Percentiles rank a stretch among this genome's conserved stretches.
Evolutionary conservation across 495 filamentous ascomycete species (phyloP).

Genomic region (Bathelium albidoporum): DNA sequence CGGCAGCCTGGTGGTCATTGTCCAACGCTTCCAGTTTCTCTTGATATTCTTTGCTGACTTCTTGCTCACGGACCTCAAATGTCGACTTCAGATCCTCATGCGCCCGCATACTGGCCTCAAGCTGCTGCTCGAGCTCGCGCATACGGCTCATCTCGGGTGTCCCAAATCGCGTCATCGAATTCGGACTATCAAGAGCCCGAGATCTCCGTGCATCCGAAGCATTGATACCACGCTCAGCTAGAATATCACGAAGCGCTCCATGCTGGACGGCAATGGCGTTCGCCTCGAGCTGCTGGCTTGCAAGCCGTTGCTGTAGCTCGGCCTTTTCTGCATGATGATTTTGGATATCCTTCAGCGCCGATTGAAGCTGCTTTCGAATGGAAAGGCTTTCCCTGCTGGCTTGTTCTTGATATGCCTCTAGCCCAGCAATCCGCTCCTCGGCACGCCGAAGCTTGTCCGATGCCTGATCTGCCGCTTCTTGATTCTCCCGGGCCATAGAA

Average conservation of each 20-base stretch:
- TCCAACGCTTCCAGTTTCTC: conserved; percentile 89
- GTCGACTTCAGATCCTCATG: conserved; percentile 72
- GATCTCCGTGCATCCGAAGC: conserved; percentile 45
- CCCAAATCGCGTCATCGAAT: conserved; percentile 49
- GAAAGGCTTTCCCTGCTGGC: conserved; percentile 82
- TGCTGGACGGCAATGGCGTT: conserved; percentile 88
- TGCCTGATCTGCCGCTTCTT: conserved; percentile 78
- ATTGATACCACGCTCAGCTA: conserved; percentile 74
- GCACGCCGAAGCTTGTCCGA: conserved; percentile 82
- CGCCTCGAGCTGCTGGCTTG: conserved; percentile 74
- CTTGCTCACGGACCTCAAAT: conserved; percentile 68
- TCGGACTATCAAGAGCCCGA: conserved; percentile 50
- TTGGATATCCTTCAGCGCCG: conserved; percentile 68
- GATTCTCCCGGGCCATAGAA: conserved; percentile 71
- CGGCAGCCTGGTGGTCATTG: conserved; percentile 95
- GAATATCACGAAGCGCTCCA: conserved; percentile 80
- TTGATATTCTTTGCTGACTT: conserved; percentile 72
- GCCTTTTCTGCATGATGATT: conserved; percentile 61
- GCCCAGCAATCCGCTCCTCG: conserved; percentile 88
- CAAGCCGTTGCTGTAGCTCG: conserved; percentile 67
- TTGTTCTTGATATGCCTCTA: conserved; percentile 96
- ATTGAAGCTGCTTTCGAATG: conserved; percentile 80
- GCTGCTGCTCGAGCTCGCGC: conserved; percentile 80
- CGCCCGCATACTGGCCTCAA: conserved; percentile 62
- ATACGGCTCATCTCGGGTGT: conserved; percentile 75